Evolutionary conservation across 768 basidiomycete species (phyloP).

Genomic region (Tephrocybe rancida): DNA sequence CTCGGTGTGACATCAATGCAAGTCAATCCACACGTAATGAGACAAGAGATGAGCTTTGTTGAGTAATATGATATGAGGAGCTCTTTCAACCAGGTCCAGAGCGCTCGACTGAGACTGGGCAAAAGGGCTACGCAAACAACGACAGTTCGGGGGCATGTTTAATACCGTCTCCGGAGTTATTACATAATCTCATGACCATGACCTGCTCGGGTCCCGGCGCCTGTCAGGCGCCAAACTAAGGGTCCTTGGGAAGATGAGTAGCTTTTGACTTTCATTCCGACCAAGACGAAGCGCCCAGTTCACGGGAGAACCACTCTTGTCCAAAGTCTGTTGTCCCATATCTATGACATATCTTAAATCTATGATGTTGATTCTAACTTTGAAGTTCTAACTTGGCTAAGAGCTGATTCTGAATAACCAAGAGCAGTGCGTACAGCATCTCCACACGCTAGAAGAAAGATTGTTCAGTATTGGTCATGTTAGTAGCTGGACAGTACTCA

Average conservation of each 20-base stretch:
- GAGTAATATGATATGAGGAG: conserved; percentile 7
- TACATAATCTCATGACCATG: not conserved
- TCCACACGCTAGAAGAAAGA: conserved; percentile 51
- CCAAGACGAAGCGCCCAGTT: conserved; percentile 4
- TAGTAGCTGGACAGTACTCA: conserved; percentile 35
- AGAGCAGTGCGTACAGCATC: conserved; percentile 57
- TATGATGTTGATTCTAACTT: not conserved
- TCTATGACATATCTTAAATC: not conserved
- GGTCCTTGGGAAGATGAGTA: not conserved
- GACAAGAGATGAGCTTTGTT: conserved; percentile 3
- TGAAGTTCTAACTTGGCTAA: conserved; percentile 33
- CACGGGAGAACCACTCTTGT: not conserved
- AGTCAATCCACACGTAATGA: not conserved
- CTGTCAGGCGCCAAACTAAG: no score
- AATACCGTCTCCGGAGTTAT: not conserved
- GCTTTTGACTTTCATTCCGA: not conserved
- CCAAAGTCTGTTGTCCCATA: not conserved
- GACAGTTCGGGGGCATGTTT: not conserved
- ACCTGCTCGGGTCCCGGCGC: no score
- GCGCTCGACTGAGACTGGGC: conserved; percentile 14
- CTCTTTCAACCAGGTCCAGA: conserved; percentile 17
- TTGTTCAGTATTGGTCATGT: not conserved
- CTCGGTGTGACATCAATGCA: conserved; percentile 28
- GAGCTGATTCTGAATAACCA: conserved; percentile 64
- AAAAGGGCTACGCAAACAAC: conserved; percentile 12